Percentiles rank a stretch among this genome's conserved stretches.
phyloP scores from a whole-genome alignment of 140 eudicot genomes.

The Stevia rebaudiana region DNA sequence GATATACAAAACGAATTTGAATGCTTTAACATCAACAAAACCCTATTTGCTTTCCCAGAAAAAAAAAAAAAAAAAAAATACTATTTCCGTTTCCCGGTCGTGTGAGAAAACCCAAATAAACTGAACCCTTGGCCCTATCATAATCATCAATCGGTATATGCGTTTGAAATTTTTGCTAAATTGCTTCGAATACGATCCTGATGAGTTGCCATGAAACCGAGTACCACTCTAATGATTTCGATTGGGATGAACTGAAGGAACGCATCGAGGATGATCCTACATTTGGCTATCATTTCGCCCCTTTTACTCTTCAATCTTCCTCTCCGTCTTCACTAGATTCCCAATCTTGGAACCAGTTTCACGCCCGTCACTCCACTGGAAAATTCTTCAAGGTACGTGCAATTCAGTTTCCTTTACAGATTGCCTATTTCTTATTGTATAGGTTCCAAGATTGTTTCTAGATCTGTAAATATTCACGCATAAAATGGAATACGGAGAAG shows the following conservation, averaged over 20 bases:
- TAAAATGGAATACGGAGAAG: neutral
- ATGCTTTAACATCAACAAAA: no score
- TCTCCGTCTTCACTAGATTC: constrained; percentile 33
- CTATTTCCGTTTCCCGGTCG: no score
- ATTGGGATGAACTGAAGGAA: constrained; percentile 56
- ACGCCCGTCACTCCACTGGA: constrained; percentile 78
- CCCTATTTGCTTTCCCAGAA: no score
- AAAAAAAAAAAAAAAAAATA: no score
- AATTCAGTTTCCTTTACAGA: neutral
- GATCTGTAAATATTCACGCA: neutral
- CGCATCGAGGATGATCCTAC: constrained; percentile 52
- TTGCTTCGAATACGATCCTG: neutral
- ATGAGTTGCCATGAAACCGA: constrained; percentile 41
- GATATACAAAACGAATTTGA: no score
- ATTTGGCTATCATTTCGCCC: constrained; percentile 40
- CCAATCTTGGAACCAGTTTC: constrained; percentile 74
- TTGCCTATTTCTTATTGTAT: neutral
- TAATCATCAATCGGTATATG: no score
- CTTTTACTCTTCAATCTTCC: constrained; percentile 8
- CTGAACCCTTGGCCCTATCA: no score
- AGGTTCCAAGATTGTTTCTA: neutral
- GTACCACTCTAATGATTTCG: constrained; percentile 83
- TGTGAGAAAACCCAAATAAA: no score
- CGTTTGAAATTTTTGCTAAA: no score
- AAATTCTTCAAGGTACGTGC: constrained; percentile 93